Evolutionary conservation across 192 early-diverging fungal species (phyloP), one percentile per base, ranked within the genome.

Genomic region (Backusella sp.): DNA sequence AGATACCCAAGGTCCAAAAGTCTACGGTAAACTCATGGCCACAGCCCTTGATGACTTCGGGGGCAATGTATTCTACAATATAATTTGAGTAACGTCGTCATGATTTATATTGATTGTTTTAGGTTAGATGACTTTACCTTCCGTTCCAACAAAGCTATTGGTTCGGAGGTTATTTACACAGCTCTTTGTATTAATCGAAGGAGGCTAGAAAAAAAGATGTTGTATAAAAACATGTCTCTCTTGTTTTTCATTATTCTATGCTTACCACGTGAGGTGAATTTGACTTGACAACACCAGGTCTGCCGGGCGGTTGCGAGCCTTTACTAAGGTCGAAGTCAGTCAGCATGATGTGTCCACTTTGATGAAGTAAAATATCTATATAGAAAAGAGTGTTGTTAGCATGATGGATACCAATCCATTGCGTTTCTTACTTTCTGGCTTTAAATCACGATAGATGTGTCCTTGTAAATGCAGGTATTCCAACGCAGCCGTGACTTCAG

Each of bases 1-100:
- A 86, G 30, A 99, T 95, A n/a, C 98, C 98, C 26, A 99, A 82
- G 7, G 97, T 99, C 98, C 98, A 99, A 96, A 97, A 99, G 84
- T 99, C 98, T 9, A 99, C 94, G 1, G 93, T 90, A 77, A 91
- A 93, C 6, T 97, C 96, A 86, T 99, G 97, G 7, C 97, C 97
- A 66, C 88, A 87, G 42, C 97, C 97, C 69, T 93, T 94, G 87
- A 99, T 98, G 26, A 99, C 96, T 82, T 99, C 98, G 34, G 98
- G 98, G 11, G 98, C 96, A 90, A 99, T 98, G 82, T 99, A 99
- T 84, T 99, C 97, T 89, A 73, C 8, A 28, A 41, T 66, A 41
- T 37, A 28, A 6, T 75, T 39, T 21, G 34, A 69, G n/a, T 30
- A 28, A 17, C 41, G 15, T 35, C 21, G 23, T 15, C 62, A 53